These are phyloP conservation scores for Lactifluus piperatus DNA, from an alignment of 768 basidiomycete genomes.

Conservation along the genomic window DNA sequence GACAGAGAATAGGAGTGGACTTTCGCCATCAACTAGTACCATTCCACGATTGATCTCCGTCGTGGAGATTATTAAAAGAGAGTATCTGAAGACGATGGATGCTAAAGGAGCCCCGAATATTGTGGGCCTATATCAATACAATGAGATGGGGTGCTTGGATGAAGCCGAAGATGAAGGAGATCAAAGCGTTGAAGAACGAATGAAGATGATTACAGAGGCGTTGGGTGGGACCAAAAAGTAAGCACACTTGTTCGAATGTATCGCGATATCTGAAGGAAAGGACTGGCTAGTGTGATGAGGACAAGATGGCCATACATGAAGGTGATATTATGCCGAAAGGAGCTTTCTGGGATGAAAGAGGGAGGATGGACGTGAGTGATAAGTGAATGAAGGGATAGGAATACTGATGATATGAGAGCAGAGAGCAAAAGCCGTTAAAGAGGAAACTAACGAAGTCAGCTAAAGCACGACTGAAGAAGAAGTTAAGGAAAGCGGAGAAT, in stretches of 20 bases:
- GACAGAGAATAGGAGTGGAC: slow-evolving; percentile 19
- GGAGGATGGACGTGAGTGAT: slow-evolving; percentile 44
- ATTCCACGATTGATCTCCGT: slow-evolving; percentile 66
- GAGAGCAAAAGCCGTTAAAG: slow-evolving; percentile 46
- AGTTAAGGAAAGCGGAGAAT: slow-evolving; percentile 28
- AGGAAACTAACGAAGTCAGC: slow-evolving; percentile 53
- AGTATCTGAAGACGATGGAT: slow-evolving; percentile 52
- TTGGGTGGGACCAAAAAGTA: slow-evolving; percentile 56
- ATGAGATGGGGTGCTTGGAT: slow-evolving; percentile 53
- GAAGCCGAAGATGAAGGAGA: slow-evolving; percentile 27
- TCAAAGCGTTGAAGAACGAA: slow-evolving; percentile 26
- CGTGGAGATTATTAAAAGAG: slow-evolving; percentile 78
- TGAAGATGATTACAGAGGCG: slow-evolving; percentile 27
- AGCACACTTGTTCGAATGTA: slow-evolving; percentile 21
- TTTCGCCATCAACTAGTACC: slow-evolving; percentile 31
- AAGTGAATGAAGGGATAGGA: not conserved
- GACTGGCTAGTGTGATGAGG: slow-evolving; percentile 1
- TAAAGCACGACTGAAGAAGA: slow-evolving; percentile 44
- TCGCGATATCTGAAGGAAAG: not conserved
- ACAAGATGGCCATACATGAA: slow-evolving; percentile 59
- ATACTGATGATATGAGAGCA: slow-evolving; percentile 22
- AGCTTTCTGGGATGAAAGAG: slow-evolving; percentile 29
- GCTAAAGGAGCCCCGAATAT: slow-evolving; percentile 21
- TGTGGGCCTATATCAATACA: slow-evolving; percentile 68
- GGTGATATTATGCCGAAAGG: slow-evolving; percentile 47